Evolutionary conservation across 2,329 filamentous ascomycete species (phyloP).

Genomic region (Exophiala mesophila): DNA sequence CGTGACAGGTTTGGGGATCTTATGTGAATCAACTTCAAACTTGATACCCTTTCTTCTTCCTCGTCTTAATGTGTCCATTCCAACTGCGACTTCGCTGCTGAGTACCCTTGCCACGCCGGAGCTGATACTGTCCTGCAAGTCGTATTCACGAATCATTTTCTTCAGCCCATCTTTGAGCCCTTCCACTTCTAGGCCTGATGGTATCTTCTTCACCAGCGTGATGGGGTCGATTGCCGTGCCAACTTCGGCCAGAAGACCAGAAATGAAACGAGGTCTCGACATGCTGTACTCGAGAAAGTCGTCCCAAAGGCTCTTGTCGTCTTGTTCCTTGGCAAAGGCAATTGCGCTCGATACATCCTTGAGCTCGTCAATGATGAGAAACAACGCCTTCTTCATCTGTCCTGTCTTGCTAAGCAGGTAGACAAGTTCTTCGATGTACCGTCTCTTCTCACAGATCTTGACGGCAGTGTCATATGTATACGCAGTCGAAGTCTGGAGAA

Average conservation of each 20-base stretch:
- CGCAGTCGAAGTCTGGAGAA: conserved; percentile 74
- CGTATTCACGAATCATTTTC: conserved; percentile 90
- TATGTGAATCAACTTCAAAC: conserved; percentile 60
- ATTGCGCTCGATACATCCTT: conserved; percentile 90
- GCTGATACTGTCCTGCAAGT: conserved; percentile 89
- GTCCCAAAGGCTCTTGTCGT: conserved; percentile 90
- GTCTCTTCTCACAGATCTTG: conserved; percentile 70
- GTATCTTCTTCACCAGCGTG: conserved; percentile 81
- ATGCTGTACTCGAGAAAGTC: conserved; percentile 92
- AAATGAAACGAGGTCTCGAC: conserved; percentile 95
- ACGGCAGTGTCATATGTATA: conserved; percentile 76
- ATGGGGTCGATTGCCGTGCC: conserved; percentile 92
- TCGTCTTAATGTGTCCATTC: conserved; percentile 72
- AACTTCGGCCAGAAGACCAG: conserved; percentile 84
- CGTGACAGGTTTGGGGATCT: conserved; percentile 1
- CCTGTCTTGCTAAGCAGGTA: conserved; percentile 94
- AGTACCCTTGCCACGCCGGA: conserved; percentile 83
- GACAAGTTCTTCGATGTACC: conserved; percentile 89
- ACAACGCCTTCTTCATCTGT: conserved; percentile 84
- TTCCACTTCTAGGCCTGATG: conserved; percentile 86
- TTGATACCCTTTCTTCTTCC: conserved; percentile 83
- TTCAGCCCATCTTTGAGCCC: conserved; percentile 82
- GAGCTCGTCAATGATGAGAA: conserved; percentile 89
- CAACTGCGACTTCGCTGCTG: conserved; percentile 76
- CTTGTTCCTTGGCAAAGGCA: conserved; percentile 86